Evolutionary conservation across 2,329 filamentous ascomycete genomes (phyloP), one percentile per base, ranked within the genome.

Genomic region (Fusarium odoratissimum): DNA sequence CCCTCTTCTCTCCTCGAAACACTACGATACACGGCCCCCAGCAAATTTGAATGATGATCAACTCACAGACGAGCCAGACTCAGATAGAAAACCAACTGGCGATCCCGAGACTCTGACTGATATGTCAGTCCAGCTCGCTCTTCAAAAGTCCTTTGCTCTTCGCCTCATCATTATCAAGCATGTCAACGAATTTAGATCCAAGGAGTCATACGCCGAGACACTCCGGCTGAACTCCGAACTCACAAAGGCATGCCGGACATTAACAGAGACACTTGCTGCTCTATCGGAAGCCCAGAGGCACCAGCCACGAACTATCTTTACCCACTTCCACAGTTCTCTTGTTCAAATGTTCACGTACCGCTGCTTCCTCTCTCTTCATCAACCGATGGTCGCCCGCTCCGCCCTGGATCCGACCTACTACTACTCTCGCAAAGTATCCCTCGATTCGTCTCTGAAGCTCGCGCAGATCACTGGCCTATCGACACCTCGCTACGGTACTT

Each of bases 321-420:
- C 73, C 21, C 75, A 75, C 6, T 87, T 87, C 62, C 85, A 86
- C 61, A 73, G 83, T 13, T 81, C 82, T 2, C 67, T 86, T 11
- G 80, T 81, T 1, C 84, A 87, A 63, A 78, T 85, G 56, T 77
- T 84, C 60, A 78, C 84, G 6, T 84, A 86, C 59, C 84, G 84
- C 28, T 86, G 83, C 69, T 85, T 87, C 72, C 81, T 90, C 17
- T 83, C 85, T 1, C 83, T 91, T 0, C 89, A 91, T 69, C 85
- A 87, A 41, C 84, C 85, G 0, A 84, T 85, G 78, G 81, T 87
- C 31, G 76, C 79, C 10, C 80, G 82, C 19, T 84, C 86, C 0
- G 80, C 83, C 17, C 78, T 82, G 3, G 82, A 88, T 42, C 84
- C 86, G 1, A 81, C 82, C 3, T 88, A 85, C 68, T 87, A 87